Base-by-base conservation (phyloP, 768 basidiomycete genomes). In the Trametes villosa region DNA sequence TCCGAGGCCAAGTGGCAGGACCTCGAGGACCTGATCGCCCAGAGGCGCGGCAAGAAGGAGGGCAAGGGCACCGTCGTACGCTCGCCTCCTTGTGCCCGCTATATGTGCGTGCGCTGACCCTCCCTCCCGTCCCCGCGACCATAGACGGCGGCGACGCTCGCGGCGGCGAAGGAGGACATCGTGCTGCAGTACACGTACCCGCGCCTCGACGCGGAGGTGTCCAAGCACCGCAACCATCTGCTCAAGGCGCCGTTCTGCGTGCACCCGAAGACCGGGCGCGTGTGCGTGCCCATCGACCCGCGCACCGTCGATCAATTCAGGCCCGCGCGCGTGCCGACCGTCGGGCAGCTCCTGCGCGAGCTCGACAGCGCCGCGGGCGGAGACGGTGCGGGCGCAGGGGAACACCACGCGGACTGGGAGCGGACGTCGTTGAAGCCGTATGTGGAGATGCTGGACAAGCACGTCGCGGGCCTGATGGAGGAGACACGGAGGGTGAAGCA, bases 211-310 rank as follows among this genome's bases (percentile, higher is more conserved):
- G 91, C 92, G 15, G 97, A 99, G 74, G 97, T 99, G 29, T 96
- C 95, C 3, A 96, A 98, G 70, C 93, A 96, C 70, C 84, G 95
- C 50, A 98, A 99, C 77, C 97, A 99, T 79, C 82, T 99, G 77
- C 84, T 99, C 54, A 99, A 99, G 76, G 90, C 94, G 22, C 97
- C 97, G 0, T 99, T 99, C 75, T 97, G 96, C 71, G 79, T 98
- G 0, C 97, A 99, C 74, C 97, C 97, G 0, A 92, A 92, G 64
- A 99, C 97, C 2, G 97, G 96, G 1, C 86, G 94, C 30, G 86
- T 99, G 9, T 99, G 96, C 71, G 92, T 99, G 2, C 97, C 96
- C 1, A 80, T 98, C 18, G 90, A 96, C 69, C 89, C 94, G 4
- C 75, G 75, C 33, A 72, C 75, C 31, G 83, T 98, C 30, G 86